phyloP scores from a whole-genome alignment of 345 rosid species.

The Aegle marmelos region DNA sequence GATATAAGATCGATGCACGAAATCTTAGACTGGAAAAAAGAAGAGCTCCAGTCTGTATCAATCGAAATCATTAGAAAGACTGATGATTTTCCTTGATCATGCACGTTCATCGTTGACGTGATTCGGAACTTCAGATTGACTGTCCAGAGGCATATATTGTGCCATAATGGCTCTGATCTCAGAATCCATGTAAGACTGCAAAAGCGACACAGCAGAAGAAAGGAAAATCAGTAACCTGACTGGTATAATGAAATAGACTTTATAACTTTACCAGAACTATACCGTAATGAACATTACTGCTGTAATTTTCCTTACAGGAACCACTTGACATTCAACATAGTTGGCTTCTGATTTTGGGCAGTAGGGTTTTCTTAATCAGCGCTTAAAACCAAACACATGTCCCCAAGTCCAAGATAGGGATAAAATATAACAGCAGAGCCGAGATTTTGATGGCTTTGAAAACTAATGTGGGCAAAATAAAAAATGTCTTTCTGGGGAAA shows the following conservation, averaged over 20 bases:
- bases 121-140: conserved; percentile 70
- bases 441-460: background rate
- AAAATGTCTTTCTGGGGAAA: background rate
- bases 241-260: background rate
- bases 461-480: background rate
- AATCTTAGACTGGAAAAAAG: conserved; percentile 11
- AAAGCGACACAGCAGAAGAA: conserved; percentile 2
- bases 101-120: conserved; percentile 58
- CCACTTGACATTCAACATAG: background rate
- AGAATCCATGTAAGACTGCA: conserved; percentile 95
- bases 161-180: conserved; percentile 99
- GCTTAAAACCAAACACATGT: background rate
- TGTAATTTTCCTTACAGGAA: background rate
- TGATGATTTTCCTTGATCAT: conserved; percentile 23
- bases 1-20: conserved; percentile 6
- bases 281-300: background rate
- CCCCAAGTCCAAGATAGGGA: background rate
- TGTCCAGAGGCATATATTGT: conserved; percentile 95
- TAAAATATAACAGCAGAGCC: background rate
- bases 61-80: conserved; percentile 1
- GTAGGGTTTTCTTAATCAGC: background rate
- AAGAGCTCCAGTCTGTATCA: background rate
- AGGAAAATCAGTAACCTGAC: background rate
- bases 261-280: background rate
- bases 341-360: background rate